A percentile compares a stretch with the other conserved stretches of the same genome.
phyloP scores from a whole-genome alignment of 2,329 filamentous ascomycete species.

The Fusarium vanettenii region DNA sequence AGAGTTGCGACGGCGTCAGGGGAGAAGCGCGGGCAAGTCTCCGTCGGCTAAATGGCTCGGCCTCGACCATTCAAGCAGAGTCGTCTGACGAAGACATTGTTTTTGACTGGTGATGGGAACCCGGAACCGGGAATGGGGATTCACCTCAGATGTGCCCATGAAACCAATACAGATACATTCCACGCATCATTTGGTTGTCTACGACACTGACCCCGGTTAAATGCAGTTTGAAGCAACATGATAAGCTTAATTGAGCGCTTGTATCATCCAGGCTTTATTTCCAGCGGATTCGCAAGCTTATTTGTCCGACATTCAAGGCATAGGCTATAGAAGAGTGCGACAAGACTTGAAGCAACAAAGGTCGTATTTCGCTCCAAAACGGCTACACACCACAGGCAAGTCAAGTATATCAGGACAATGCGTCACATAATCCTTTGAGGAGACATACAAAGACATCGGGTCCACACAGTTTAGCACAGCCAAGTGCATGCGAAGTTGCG shows the following conservation, averaged over 20 bases:
- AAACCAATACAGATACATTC: neutral
- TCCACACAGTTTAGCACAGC: neutral
- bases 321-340: neutral
- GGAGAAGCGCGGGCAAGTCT: neutral
- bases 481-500: neutral
- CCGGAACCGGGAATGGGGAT: neutral
- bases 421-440: neutral
- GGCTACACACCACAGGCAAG: neutral
- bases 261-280: conserved; percentile 13
- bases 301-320: neutral
- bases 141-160: neutral
- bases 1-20: conserved; percentile 32
- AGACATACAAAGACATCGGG: neutral
- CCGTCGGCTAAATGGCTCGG: conserved; percentile 9
- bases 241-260: conserved; percentile 20
- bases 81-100: neutral
- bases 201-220: conserved; percentile 1
- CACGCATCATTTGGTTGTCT: neutral
- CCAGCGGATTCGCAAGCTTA: neutral
- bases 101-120: neutral
- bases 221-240: neutral
- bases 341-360: neutral
- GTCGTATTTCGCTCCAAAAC: neutral
- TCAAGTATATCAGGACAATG: neutral
- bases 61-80: neutral